Conservation (phyloP, 129 eudicot genomes). For the Silybum marianum region DNA sequence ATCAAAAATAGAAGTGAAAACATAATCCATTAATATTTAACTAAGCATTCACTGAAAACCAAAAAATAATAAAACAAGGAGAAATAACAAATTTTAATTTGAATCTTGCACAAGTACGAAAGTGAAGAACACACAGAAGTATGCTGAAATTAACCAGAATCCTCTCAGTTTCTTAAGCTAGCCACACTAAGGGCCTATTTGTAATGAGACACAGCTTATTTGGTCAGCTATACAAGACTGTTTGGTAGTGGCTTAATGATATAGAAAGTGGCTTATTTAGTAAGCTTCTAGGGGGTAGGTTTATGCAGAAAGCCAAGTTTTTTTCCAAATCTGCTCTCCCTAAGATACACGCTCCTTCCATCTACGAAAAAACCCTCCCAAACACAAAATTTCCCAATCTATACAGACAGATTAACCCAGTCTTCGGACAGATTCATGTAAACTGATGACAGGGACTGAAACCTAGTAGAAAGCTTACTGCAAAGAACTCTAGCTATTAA, state of each 20-base stretch:
- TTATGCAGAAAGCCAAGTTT: no score
- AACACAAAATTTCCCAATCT: no score
- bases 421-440: not conserved
- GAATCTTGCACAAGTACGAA: not conserved
- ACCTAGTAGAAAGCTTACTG: no score
- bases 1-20: not conserved
- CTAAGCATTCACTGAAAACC: conserved; percentile 7
- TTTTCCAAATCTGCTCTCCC: no score
- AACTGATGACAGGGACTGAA: no score
- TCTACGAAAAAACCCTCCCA: no score
- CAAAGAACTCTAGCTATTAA: not conserved
- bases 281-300: no score
- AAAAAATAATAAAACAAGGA: conserved; percentile 1
- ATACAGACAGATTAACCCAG: not conserved
- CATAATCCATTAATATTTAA: not conserved
- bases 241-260: no score
- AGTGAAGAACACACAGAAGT: not conserved
- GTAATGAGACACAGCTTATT: no score
- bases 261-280: no score
- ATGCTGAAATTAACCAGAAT: not conserved
- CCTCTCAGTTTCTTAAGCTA: not conserved
- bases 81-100: not conserved
- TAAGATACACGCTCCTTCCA: no score
- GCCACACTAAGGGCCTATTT: not conserved
- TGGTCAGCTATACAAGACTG: no score